Evolutionary conservation across 2,329 filamentous ascomycete species (phyloP), one percentile per base, ranked within the genome.

Genomic region (Sporothrix curviconia): DNA sequence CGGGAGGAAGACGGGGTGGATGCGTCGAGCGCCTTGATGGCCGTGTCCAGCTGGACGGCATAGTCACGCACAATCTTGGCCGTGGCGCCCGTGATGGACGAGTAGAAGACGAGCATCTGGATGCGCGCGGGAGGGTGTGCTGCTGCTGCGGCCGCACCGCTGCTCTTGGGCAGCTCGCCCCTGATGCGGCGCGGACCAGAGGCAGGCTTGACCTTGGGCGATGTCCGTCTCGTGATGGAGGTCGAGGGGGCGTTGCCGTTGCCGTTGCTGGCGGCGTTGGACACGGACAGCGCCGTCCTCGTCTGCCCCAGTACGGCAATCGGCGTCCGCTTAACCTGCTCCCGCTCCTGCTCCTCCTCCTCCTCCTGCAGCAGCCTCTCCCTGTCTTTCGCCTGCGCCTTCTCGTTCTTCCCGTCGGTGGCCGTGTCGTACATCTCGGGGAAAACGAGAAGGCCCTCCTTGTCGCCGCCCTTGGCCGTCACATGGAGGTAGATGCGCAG

Each of bases 41-140:
- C 65, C 63, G 66, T 60, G 19, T 76, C 75, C 28, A 92, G 69
- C 1, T 74, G 71, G 58, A 81, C 75, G n/a, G 78, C 72, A 50
- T 94, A 82, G 1, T 78, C 74, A 24, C 82, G 79, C 1, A 88
- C 87, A 59, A 85, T 83, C 65, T 82, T 85, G 68, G 92, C 86
- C 1, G 92, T 96, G 32, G 84, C 89, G 3, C 86, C 90, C 3
- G 90, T 95, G 57, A 97, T 77, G 1, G 92, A 95, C 2, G 90
- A 92, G 74, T 88, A 97, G 75, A 96, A 97, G 32, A 96, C 73
- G 15, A 95, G 71, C 2, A 88, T 81, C 68, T 92, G 87, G 56
- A 91, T 78, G 51, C 77, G 59, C 60, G 62, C 50, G 57, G 67
- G 44, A 55, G 19, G 43, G 60, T 56, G 54, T 65, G 62, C 40